Evolutionary conservation across 805 yeast species (phyloP).

Genomic region (Groenewaldozyma salmanticensis): DNA sequence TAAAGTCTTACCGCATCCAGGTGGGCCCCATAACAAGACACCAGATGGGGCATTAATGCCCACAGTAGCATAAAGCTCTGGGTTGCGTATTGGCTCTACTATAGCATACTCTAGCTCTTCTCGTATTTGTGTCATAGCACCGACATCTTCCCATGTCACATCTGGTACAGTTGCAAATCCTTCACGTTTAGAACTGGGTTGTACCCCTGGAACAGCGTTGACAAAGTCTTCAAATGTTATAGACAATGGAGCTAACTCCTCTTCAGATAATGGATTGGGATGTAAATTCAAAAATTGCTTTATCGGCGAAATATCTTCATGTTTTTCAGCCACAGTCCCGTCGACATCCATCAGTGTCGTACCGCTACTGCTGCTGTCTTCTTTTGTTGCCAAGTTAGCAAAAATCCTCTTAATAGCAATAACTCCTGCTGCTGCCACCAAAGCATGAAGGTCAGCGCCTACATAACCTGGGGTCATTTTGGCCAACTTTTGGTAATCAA

Average conservation of each 20-base stretch:
- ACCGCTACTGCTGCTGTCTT: neutral
- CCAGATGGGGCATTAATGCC: constrained; percentile 98
- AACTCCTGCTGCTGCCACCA: constrained; percentile 91
- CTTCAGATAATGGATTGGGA: constrained; percentile 69
- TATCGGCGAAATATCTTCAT: neutral
- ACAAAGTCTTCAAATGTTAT: constrained; percentile 75
- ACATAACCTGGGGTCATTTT: constrained; percentile 95
- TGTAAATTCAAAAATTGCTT: constrained; percentile 32
- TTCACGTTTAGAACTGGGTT: constrained; percentile 96
- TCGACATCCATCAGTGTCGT: constrained; percentile 25
- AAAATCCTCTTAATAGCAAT: constrained; percentile 90
- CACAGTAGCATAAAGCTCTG: constrained; percentile 78
- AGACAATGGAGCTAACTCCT: constrained; percentile 65
- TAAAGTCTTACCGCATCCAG: constrained; percentile 99
- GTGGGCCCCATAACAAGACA: constrained; percentile 97
- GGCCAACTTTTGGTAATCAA: constrained; percentile 67
- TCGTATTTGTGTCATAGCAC: constrained; percentile 72
- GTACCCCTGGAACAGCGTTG: constrained; percentile 81
- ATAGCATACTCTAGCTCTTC: constrained; percentile 94
- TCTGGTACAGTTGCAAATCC: constrained; percentile 99
- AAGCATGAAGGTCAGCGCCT: constrained; percentile 92
- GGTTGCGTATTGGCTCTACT: constrained; percentile 90
- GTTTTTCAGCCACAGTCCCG: constrained; percentile 2
- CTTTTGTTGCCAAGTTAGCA: constrained; percentile 30
- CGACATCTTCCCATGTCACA: constrained; percentile 91